Percentiles rank a stretch among this genome's conserved stretches.
These are phyloP conservation scores for Pleurotus tuoliensis DNA, from an alignment of 768 basidiomycete species.

Conservation along the genomic window DNA sequence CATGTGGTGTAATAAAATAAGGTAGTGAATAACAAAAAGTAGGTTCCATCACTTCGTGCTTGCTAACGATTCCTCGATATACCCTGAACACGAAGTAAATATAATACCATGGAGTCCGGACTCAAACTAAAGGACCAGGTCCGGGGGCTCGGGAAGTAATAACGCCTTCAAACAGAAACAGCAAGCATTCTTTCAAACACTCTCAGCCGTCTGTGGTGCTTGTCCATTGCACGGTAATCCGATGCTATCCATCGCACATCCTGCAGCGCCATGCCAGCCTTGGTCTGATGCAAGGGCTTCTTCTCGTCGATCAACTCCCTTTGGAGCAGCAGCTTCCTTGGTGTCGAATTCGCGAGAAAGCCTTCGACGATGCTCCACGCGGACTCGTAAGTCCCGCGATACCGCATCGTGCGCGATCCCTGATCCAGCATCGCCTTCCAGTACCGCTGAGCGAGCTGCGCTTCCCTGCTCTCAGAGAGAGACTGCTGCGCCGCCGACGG, in stretches of 20 bases:
- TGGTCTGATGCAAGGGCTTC: slow-evolving; percentile 11
- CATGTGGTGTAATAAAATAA: too few species aligned
- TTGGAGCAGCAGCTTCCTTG: slow-evolving; percentile 18
- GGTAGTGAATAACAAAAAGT: too few species aligned
- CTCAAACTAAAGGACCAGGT: too few species aligned
- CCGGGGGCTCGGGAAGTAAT: too few species aligned
- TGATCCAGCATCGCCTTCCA: slow-evolving; percentile 42
- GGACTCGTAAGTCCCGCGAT: slow-evolving; percentile 27
- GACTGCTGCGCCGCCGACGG: slow-evolving; percentile 23
- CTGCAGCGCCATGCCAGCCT: slow-evolving; percentile 5
- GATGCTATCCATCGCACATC: slow-evolving; percentile 1
- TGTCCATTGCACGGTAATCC: not conserved
- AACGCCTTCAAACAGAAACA: too few species aligned
- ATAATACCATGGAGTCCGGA: too few species aligned
- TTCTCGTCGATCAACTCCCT: slow-evolving; percentile 20
- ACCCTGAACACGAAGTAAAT: too few species aligned
- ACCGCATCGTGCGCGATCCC: slow-evolving; percentile 33
- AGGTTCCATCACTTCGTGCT: too few species aligned
- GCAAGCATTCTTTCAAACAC: too few species aligned
- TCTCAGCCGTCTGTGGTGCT: too few species aligned
- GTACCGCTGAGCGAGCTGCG: slow-evolving; percentile 28
- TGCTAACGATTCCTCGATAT: too few species aligned
- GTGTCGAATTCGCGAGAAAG: slow-evolving; percentile 14
- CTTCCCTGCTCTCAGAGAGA: slow-evolving; percentile 26
- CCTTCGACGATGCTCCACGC: slow-evolving; percentile 33